Base-by-base conservation (phyloP, 345 rosid species). In the Streptanthus diversifolius region DNA sequence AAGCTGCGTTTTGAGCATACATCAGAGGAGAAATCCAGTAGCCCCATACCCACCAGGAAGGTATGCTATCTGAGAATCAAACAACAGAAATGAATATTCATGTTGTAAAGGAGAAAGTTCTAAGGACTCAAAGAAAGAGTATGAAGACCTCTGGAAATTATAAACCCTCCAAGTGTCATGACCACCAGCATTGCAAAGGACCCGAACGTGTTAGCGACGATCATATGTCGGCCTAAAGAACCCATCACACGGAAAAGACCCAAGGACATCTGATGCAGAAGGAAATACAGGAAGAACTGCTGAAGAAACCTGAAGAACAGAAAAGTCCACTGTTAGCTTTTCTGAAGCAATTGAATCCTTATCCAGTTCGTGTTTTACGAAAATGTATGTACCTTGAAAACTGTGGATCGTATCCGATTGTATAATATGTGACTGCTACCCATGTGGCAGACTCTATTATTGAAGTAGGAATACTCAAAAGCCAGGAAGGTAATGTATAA, bases 41-140 rank as follows among this genome's bases (percentile, higher is more conserved):
- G 74, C 97, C 99, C 99, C 99, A 95, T 63, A 90, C 83, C 99
- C 99, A 95, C 99, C 99, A 91, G 29, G 74, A 77, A 11, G 99
- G 99, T 63, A 95, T 88, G 66, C 79, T 74, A 77, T 95, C 99
- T 95, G 90, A 70, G 70, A 83, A 67, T 25, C n/a, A 74, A 69
- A 44, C 40, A 64, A 62, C 11, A 60, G 27, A 70, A n/a, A 68
- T 68, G 58, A 72, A 22, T 32, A 76, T 35, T 63, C 39, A 66
- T 14, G 11, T 51, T 32, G 53, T 54, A 27, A 39, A 69, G 18
- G 6, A 17, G 19, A 66, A 49, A 73, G 27, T 32, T 9, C 0
- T 2, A 52, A 19, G 29, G 22, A 29, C 35, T 69, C 15, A 13
- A 70, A 27, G 63, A 70, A 53, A 33, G 41, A 41, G 45, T 57